Percentiles rank a stretch among this genome's conserved stretches.
Evolutionary conservation across 1,284 basidiomycete species (phyloP).

Genomic region (Naganishia albida): DNA sequence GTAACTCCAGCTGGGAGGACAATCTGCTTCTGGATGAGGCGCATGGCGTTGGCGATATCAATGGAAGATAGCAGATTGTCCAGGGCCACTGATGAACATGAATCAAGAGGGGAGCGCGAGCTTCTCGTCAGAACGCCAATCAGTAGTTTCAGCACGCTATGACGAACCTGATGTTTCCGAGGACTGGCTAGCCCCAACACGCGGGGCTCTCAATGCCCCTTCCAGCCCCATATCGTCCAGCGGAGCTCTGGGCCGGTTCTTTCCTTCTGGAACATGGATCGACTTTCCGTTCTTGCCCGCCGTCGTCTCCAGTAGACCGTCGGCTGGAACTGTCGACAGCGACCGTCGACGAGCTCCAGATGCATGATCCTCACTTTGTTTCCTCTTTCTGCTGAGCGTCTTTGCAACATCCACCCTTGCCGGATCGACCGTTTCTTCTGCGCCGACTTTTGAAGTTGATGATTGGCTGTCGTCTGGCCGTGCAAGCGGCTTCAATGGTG

Average conservation of each 20-base stretch:
- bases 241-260: not conserved
- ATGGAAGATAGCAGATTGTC: conserved; percentile 18
- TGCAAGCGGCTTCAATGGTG: not conserved
- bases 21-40: conserved; percentile 27
- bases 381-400: conserved; percentile 17
- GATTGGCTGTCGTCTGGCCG: not conserved
- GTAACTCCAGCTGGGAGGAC: conserved; percentile 5
- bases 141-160: not conserved
- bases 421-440: conserved; percentile 13
- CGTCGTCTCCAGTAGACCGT: not conserved
- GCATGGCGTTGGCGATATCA: conserved; percentile 30
- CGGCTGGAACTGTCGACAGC: not conserved
- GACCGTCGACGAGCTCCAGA: not conserved
- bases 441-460: not conserved
- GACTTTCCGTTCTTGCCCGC: not conserved
- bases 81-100: conserved; percentile 1
- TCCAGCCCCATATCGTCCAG: conserved; percentile 21
- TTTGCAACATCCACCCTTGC: conserved; percentile 12
- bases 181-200: not conserved
- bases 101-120: no score
- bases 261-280: not conserved
- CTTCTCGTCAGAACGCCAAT: not conserved
- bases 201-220: not conserved
- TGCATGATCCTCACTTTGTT: conserved; percentile 16
- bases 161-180: conserved; percentile 1